Percentiles rank a stretch among this genome's conserved stretches.
Evolutionary conservation across 768 basidiomycete species (phyloP).

Genomic region (Trametes gibbosa): DNA sequence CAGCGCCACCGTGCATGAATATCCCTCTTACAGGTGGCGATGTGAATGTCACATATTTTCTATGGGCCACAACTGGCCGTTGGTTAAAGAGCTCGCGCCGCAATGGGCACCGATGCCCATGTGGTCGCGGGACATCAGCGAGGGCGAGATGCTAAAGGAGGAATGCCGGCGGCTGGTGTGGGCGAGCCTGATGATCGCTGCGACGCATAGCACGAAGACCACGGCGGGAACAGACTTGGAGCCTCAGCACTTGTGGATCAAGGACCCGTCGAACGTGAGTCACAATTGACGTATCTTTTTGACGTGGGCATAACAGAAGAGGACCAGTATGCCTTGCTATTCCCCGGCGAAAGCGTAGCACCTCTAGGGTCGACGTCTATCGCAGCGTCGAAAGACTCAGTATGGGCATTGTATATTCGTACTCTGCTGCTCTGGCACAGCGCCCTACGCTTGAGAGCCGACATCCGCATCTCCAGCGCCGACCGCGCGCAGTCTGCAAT

Average conservation of each 20-base stretch:
- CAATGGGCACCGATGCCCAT: constrained; percentile 62
- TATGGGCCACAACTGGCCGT: constrained; percentile 48
- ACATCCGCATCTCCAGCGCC: constrained; percentile 39
- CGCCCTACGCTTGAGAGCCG: constrained; percentile 62
- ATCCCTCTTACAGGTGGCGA: neutral
- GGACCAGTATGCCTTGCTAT: constrained; percentile 60
- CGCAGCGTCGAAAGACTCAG: constrained; percentile 60
- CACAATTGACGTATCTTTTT: neutral
- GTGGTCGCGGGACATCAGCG: constrained; percentile 46
- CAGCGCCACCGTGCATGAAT: neutral
- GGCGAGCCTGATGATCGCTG: constrained; percentile 61
- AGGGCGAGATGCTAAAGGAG: constrained; percentile 64
- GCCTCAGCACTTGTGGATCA: constrained; percentile 3
- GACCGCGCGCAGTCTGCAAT: constrained; percentile 63
- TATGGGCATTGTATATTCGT: constrained; percentile 72
- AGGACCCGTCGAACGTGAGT: constrained; percentile 3
- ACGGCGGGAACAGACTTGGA: constrained; percentile 36
- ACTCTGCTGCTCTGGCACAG: constrained; percentile 70
- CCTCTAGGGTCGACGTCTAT: constrained; percentile 26
- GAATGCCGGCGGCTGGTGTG: constrained; percentile 70
- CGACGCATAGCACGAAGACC: constrained; percentile 60
- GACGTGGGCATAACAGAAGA: neutral
- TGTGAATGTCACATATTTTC: constrained; percentile 36
- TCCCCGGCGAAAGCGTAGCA: constrained; percentile 62
- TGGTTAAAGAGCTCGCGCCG: constrained; percentile 49